Evolutionary conservation across 1,139 yeast species (phyloP), one percentile per base, ranked within the genome.

Genomic region (Yamadazyma atlantica): DNA sequence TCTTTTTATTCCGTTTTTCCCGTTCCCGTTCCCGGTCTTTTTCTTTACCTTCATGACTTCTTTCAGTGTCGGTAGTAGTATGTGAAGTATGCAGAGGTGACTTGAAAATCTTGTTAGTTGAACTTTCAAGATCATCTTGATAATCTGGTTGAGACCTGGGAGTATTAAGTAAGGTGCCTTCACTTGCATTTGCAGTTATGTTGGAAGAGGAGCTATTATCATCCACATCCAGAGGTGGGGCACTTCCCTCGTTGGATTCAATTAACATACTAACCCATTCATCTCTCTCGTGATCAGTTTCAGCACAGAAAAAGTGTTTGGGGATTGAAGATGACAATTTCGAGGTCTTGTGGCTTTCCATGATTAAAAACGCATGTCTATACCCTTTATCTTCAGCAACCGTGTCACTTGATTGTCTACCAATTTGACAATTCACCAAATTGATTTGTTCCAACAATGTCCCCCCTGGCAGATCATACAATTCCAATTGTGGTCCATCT

Each of bases 241-340:
- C 36, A 19, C 15, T 14, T 2, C 21, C 26, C 16, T 21, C 23
- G 18, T 53, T 62, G 44, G 68, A 67, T 42, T 76, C 82, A 30
- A 81, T 68, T 46, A 85, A 62, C 1, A 78, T 72, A 15, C 77
- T 69, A 19, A 84, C 77, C 96, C 96, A 86, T 4, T 72, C 72
- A 49, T 86, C 95, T 38, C 96, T 75, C 51, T 88, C 96, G 24
- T 68, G 72, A 37, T 85, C 87, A 1, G 85, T 78, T 57, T 89
- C 96, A 2, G 95, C 88, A 60, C 95, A 88, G 43, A 89, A 73
- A 36, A 82, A 76, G 57, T 85, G 89, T 42, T 80, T 81, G 2
- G 78, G 74, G 26, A 55, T 58, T 2, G 78, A 66, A 15, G 73
- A 65, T 1, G 82, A 71, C n/a, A 76, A 61, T 35, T 78, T 74